These are phyloP conservation scores for Aspergillus incahuasiensis DNA, from an alignment of 495 filamentous ascomycete genomes.

Conservation along the genomic window DNA sequence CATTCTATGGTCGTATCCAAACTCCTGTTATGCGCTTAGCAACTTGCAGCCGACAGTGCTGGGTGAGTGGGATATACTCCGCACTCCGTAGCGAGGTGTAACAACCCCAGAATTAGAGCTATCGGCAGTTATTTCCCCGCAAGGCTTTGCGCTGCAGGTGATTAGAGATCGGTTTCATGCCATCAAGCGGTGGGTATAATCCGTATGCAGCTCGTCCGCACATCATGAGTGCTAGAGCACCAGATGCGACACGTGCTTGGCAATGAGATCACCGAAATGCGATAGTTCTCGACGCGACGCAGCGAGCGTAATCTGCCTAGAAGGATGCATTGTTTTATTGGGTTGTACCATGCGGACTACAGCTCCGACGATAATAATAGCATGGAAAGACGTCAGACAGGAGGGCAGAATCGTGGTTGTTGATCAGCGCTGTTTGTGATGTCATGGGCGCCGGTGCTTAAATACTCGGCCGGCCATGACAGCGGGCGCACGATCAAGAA, in stretches of 20 bases:
- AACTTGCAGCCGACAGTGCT: no score
- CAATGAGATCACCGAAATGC: neutral
- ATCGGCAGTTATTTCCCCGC: neutral
- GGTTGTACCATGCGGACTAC: neutral
- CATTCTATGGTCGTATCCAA: no score
- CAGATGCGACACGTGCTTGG: neutral
- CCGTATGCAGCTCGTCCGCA: neutral
- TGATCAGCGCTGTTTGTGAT: constrained; percentile 7
- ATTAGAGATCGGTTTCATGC: neutral
- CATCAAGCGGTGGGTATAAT: neutral
- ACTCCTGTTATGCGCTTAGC: no score
- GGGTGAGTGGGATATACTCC: no score
- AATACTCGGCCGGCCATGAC: neutral
- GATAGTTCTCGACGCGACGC: no score
- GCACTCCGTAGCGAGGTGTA: no score
- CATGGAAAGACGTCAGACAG: constrained; percentile 1
- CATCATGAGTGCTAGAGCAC: neutral
- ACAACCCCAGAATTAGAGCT: neutral
- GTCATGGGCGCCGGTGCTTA: constrained; percentile 5
- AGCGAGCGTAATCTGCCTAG: neutral
- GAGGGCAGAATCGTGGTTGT: constrained; percentile 1
- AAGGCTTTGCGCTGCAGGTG: neutral
- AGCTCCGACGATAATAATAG: neutral
- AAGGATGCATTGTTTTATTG: neutral
- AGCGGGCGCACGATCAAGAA: neutral